phyloP scores from a whole-genome alignment of 495 filamentous ascomycete genomes.

The Annulohypoxylon bovei region DNA sequence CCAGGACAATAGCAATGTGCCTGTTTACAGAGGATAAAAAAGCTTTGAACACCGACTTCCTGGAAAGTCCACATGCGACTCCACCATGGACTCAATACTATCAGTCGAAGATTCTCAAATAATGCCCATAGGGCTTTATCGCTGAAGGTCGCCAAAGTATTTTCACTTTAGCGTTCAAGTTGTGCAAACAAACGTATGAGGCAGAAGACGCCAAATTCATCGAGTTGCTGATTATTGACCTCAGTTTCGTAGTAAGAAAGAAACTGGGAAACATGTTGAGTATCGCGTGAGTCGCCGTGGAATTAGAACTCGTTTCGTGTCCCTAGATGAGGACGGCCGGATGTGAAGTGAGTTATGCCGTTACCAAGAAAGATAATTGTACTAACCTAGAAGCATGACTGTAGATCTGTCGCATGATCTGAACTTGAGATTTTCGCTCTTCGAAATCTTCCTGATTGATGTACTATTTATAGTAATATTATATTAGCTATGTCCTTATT shows the following conservation, averaged over 20 bases:
- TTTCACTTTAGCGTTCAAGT: neutral
- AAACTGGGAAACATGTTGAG: neutral
- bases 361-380: neutral
- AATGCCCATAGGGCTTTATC: neutral
- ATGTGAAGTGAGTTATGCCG: neutral
- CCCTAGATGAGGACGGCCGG: neutral
- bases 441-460: neutral
- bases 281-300: neutral
- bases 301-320: neutral
- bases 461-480: neutral
- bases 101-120: neutral
- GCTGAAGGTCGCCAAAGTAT: neutral
- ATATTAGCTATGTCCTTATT: neutral
- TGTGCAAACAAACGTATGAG: neutral
- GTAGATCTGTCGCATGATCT: neutral
- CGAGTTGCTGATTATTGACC: neutral
- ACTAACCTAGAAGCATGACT: neutral
- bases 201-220: neutral
- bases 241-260: neutral
- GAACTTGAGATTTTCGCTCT: neutral
- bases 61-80: neutral
- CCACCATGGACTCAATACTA: slow-evolving; percentile 1
- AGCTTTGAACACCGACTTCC: neutral
- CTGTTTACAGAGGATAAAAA: neutral
- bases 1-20: too few species aligned